Percentiles rank a stretch among this genome's conserved stretches.
Conservation (phyloP, 495 filamentous ascomycete species). For the Aspergillus bridgeri region DNA sequence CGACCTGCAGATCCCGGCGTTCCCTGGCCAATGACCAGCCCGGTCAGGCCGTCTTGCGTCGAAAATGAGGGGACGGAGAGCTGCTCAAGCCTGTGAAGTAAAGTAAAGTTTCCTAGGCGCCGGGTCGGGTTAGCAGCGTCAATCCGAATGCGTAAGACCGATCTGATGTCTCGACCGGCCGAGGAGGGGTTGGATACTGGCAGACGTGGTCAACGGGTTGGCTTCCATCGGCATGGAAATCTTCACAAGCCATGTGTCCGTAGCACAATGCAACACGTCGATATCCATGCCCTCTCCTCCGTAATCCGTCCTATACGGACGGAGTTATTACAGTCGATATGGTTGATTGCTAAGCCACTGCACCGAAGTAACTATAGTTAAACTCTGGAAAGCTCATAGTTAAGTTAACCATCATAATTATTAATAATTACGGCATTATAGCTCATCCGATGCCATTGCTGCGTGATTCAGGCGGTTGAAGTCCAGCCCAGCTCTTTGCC, state of each 20-base stretch:
- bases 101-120: too few species aligned
- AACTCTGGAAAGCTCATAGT: too few species aligned
- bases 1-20: conserved; percentile 21
- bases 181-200: not conserved
- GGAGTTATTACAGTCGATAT: too few species aligned
- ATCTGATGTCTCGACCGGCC: conserved; percentile 2
- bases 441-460: too few species aligned
- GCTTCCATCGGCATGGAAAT: not conserved
- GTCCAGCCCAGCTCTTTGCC: conserved; percentile 1
- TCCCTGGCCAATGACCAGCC: conserved; percentile 10
- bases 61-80: not conserved
- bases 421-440: conserved; percentile 1
- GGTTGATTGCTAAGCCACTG: too few species aligned
- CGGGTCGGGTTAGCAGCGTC: not conserved
- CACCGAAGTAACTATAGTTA: too few species aligned
- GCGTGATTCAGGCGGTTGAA: not conserved
- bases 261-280: conserved; percentile 1
- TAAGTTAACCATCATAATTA: conserved; percentile 1
- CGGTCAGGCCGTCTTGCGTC: conserved; percentile 21
- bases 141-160: conserved; percentile 2
- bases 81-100: too few species aligned
- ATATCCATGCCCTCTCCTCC: not conserved
- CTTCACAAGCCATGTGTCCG: conserved; percentile 8
- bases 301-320: not conserved
- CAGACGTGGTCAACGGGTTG: not conserved